Percentiles rank a stretch among this genome's conserved stretches.
Evolutionary conservation across 2,329 filamentous ascomycete genomes (phyloP).

Genomic region (Nannizzia gypsea): DNA sequence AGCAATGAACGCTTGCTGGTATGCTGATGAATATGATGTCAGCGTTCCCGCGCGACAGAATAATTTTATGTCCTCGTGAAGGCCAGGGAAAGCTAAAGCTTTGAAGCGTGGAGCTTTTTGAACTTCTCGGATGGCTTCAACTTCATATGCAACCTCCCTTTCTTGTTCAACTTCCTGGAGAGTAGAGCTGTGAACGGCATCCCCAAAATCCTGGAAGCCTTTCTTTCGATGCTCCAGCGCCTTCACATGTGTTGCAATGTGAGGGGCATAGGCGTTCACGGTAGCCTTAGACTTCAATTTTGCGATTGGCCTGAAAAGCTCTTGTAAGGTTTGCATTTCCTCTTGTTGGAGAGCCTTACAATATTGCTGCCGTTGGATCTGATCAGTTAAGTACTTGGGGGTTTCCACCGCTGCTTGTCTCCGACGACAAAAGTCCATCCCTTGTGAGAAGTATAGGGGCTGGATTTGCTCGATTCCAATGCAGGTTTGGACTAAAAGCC

Average conservation of each 20-base stretch:
- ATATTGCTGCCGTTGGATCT: slow-evolving; percentile 29
- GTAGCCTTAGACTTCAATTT: slow-evolving; percentile 18
- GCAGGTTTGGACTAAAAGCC: slow-evolving; percentile 56
- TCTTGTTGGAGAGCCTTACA: slow-evolving; percentile 37
- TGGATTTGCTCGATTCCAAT: slow-evolving; percentile 47
- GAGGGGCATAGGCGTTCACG: slow-evolving; percentile 6
- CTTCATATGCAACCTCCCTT: slow-evolving; percentile 46
- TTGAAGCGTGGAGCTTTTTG: slow-evolving; percentile 36
- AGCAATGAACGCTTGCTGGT: slow-evolving; percentile 33
- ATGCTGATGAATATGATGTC: slow-evolving; percentile 24
- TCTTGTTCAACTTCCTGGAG: slow-evolving; percentile 50
- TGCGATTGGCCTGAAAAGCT: slow-evolving; percentile 39
- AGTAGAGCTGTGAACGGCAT: slow-evolving; percentile 38
- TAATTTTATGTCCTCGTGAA: slow-evolving; percentile 37
- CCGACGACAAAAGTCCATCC: slow-evolving; percentile 48
- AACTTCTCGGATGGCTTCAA: slow-evolving; percentile 46
- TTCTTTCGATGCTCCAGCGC: slow-evolving; percentile 27
- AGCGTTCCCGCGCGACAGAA: slow-evolving; percentile 40
- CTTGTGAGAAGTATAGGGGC: slow-evolving; percentile 48
- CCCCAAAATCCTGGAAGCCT: slow-evolving; percentile 34
- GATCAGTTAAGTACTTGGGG: slow-evolving; percentile 30
- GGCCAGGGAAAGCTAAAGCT: slow-evolving; percentile 34
- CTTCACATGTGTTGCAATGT: slow-evolving; percentile 23
- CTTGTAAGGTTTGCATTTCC: slow-evolving; percentile 46
- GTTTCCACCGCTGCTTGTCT: slow-evolving; percentile 39